Evolutionary conservation across 805 yeast species (phyloP), one percentile per base, ranked within the genome.

Genomic region (Metschnikowia cubensis): DNA sequence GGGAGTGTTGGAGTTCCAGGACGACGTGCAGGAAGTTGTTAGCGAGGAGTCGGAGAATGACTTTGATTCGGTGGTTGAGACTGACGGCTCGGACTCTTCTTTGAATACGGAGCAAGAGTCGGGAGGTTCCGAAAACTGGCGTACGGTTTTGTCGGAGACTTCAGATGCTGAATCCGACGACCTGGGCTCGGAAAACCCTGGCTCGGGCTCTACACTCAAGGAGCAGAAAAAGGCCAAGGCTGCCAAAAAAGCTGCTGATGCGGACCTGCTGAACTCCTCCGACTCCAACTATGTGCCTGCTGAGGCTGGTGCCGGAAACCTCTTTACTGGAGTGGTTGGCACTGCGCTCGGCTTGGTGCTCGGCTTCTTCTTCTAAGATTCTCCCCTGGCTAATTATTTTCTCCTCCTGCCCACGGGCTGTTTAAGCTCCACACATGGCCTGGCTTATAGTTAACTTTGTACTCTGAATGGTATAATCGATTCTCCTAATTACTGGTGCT

Each of bases 271-370:
- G 46, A 20, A 45, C 49, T 33, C 39, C 22, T 10, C 46, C 17
- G 39, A 43, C 17, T 21, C 11, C 13, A 40, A 41, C 7, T 42
- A 46, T 36, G 42, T 52, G 32, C 48, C 52, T 10, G 47, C 53
- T 4, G 48, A 46, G 33, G 53, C 53, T n/a, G 32, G 49, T 18
- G 45, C 50, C 15, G 44, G 48, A 3, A 50, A 42, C 29, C 45
- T 52, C 31, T 47, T 52, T 29, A 47, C 34, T 5, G 53, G 53
- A 6, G 21, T 50, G n/a, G 20, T 51, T 13, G 55, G 55, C 29
- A 51, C 55, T 14, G 40, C 38, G 14, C 50, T 51, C 13, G 50
- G 53, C 5, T 43, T 52, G n/a, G 38, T 50, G 21, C 47, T 49
- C 11, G 55, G 55, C 14, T 31, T 50, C 37, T 44, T 54, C 25